Evolutionary conservation across 345 rosid genomes (phyloP), one percentile per base, ranked within the genome.

Genomic region (Microcos paniculata): DNA sequence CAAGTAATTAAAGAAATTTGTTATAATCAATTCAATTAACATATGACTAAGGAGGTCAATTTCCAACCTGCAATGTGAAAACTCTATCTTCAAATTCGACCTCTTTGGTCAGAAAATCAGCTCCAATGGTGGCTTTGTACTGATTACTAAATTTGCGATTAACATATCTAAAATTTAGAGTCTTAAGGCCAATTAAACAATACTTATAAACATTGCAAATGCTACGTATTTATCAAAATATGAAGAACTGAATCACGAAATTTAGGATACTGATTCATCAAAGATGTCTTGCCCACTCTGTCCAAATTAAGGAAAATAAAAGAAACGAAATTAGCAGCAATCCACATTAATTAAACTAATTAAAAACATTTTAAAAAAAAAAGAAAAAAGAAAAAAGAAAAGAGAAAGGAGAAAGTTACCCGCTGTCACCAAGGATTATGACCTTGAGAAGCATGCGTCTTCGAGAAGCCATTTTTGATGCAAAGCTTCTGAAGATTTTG

Each of bases 261-360:
- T 38, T 1, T 24, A 82, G 87, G 84, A 74, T 88, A 90, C 93
- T 86, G 93, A 80, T 90, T 90, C 91, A 90, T 90, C 82, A 86
- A 77, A 31, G 91, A 90, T 42, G 91, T 88, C 86, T 86, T 90
- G 68, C 93, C 90, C 9, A 90, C 93, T 84, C 93, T 90, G 84
- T 46, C 18, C 79, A 56, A 4, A 70, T n/a, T n/a, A n/a, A n/a
- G n/a, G n/a, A 73, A 42, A 30, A 51, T 42, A 42, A 33, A 19
- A 15, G 15, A 33, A n/a, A n/a, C n/a, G 19, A 46, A 64, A 46
- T 42, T 35, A 30, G 8, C 8, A 51, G 31, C 12, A 18, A 1
- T 42, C 42, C 6, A 15, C 10, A 62, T 15, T 6, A 31, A 11
- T 35, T 18, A 64, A 42, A 30, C 21, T 11, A 19, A 30, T 70